A percentile compares a stretch with the other conserved stretches of the same genome.
phyloP scores from a whole-genome alignment of 202 grass and related monocot species.

The Panicum hallii region DNA sequence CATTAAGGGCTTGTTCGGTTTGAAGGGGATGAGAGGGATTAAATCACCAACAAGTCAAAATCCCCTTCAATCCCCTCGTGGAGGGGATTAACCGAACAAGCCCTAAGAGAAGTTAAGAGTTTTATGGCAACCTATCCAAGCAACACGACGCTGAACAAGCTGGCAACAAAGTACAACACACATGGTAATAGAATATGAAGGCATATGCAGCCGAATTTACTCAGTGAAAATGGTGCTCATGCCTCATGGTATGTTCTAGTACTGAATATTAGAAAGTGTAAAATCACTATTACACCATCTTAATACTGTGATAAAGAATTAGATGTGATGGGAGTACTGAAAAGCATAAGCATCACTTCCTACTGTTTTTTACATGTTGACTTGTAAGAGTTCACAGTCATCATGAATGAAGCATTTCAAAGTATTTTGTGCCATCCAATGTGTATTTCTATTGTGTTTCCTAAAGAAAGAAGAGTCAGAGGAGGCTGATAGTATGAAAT shows the following conservation, averaged over 20 bases:
- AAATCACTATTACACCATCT: not conserved
- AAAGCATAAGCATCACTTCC: not conserved
- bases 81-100: too few species aligned
- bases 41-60: too few species aligned
- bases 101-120: not conserved
- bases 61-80: too few species aligned
- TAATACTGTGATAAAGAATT: not conserved
- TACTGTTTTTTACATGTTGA: not conserved
- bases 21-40: too few species aligned
- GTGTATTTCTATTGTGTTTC: slow-evolving; percentile 18
- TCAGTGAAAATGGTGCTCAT: not conserved
- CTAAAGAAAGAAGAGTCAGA: not conserved
- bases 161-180: not conserved
- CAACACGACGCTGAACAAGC: not conserved
- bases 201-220: not conserved
- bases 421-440: not conserved
- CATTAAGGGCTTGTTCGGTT: not conserved
- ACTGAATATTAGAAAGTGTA: slow-evolving; percentile 13
- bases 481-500: not conserved
- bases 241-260: not conserved
- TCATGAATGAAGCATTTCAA: not conserved
- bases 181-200: slow-evolving; percentile 19
- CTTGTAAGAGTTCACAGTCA: not conserved
- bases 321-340: not conserved
- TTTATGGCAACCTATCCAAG: not conserved